Evolutionary conservation across 495 filamentous ascomycete species (phyloP), one percentile per base, ranked within the genome.

Genomic region (Aspergillus sclerotioniger): DNA sequence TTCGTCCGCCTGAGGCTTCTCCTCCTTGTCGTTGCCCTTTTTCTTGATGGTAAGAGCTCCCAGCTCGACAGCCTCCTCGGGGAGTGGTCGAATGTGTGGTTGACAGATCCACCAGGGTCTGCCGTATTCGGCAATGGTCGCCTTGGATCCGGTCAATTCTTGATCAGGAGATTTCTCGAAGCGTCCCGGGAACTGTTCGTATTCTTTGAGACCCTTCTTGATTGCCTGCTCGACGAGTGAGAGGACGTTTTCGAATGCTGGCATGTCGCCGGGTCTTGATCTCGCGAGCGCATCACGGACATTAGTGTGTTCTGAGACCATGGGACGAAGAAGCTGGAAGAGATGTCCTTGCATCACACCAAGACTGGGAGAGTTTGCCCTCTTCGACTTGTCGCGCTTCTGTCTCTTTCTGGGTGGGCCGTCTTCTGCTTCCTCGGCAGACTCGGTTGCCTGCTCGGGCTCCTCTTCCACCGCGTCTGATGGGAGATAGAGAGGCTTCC

Each of bases 91-190:
- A 2, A 96, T 80, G 62, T 97, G 90, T 3, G 94, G 91, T 73
- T 99, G 94, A 45, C 90, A 93, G 5, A 96, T 77, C 90, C 92
- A 99, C 82, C 85, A 97, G 3, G 94, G 94, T 52, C 90, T 72
- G 65, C 83, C 84, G 65, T 89, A 92, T 50, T 82, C 76, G 55
- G 78, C 82, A 29, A 92, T 86, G 1, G 87, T 83, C 29, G 81
- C 81, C 25, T 84, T 80, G 9, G 89, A 92, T 55, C 84, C 75
- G 17, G 69, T 75, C n/a, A 74, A 65, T 7, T 69, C 71, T 2
- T 68, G 66, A 20, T 77, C 64, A 3, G 74, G 53, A 43, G 65
- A 54, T 20, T 62, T 67, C 28, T 79, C 76, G 51, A 82, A 80
- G 39, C 76, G 76, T 59, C 87, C 84, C 8, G 84, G 79, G 54